Base-by-base conservation (phyloP, 2,329 filamentous ascomycete genomes). In the Sarocladium brachiariae region DNA sequence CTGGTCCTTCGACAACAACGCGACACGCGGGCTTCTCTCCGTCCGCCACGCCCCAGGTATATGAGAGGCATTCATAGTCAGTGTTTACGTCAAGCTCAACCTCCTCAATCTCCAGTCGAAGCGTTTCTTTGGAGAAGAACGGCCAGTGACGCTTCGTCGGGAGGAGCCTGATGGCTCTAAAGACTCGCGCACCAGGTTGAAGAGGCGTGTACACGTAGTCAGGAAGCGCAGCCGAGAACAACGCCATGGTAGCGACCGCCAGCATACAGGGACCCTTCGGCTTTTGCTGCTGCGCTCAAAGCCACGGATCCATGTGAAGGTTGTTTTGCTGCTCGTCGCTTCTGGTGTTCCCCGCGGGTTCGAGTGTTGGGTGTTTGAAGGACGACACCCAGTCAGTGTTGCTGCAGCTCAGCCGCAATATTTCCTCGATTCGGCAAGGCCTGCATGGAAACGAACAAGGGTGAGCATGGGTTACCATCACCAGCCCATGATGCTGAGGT, bases 381-480 rank as follows among this genome's bases (percentile, higher is more conserved):
- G n/a, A n/a, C n/a, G n/a, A n/a, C n/a, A n/a, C n/a, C n/a, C n/a
- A 8, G 23, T 21, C 37, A 16, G 23, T 39, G 37, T 39, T 19
- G 37, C 37, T 39, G 37, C 39, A 25, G 39, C 39, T 45, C 39
- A 45, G 39, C 39, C 39, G 39, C 39, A 45, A 45, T 45, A 30
- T 27, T 45, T 21, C 14, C 39, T 30, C n/a, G n/a, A n/a, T n/a
- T n/a, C n/a, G n/a, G n/a, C n/a, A n/a, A n/a, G n/a, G n/a, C n/a
- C n/a, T n/a, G n/a, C n/a, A n/a, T n/a, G n/a, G n/a, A n/a, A n/a
- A n/a, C n/a, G n/a, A n/a, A n/a, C n/a, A n/a, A n/a, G n/a, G n/a
- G n/a, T n/a, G n/a, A n/a, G n/a, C n/a, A n/a, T n/a, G n/a, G n/a
- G n/a, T n/a, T n/a, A n/a, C n/a, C n/a, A n/a, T n/a, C n/a, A n/a